Base-by-base conservation (phyloP, 2,329 filamentous ascomycete species). In the Penicillium brasilianum region DNA sequence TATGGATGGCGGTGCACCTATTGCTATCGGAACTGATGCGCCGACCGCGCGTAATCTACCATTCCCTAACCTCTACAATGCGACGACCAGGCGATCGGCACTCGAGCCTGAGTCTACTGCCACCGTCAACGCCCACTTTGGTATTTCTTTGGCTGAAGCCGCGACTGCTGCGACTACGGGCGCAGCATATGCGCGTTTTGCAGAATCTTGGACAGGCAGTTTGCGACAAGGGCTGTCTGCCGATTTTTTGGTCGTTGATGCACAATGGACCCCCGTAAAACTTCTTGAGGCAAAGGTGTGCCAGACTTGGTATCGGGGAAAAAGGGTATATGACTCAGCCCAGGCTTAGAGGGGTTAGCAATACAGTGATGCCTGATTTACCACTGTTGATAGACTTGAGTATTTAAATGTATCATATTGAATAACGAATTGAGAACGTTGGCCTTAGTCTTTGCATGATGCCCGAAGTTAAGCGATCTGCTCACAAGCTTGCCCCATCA, bases 11-110 rank as follows among this genome's bases (percentile, higher is more conserved):
- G 81, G 81, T 2, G 81, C 81, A 0, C 66, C 67, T 4, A 63
- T 84, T 8, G 80, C 82, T 0, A 75, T 84, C 49, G 82, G 82
- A 0, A 80, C 80, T 0, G 82, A 84, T 66, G 75, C 80, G 0
- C 82, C 82, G 0, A 84, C 82, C 1, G 82, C 82, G 0, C 77
- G 77, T 0, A 78, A 82, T 60, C 69, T 74, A 8, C 78, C 81
- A 11, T 69, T 83, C 41, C 75, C 74, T 1, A 84, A 84, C 64
- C 60, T 84, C 34, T 83, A 84, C 59, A 78, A 80, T 53, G 82
- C 81, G 13, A 82, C 81, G 0, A 84, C 81, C 6, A 73, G 82
- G 54, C 76, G 76, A 41, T 81, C 79, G 5, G 78, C 80, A 1
- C 73, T 78, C 36, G 74, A 82, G 52, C 76, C 76, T 0, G 71